Evolutionary conservation across 495 filamentous ascomycete genomes (phyloP).

Genomic region (Bombardia bombarda): DNA sequence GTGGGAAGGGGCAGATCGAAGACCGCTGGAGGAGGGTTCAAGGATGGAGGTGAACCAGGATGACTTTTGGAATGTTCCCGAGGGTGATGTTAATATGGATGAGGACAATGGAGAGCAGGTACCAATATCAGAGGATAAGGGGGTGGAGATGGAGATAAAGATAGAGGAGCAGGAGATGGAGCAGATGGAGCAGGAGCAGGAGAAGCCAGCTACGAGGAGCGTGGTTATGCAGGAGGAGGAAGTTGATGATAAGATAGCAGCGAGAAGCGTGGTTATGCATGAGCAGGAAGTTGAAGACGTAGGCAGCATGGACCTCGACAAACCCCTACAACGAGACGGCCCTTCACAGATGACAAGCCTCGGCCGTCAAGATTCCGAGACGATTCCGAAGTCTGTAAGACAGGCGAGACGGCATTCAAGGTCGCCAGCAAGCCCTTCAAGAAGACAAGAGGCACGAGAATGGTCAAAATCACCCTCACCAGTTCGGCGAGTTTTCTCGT

Average conservation of each 20-base stretch:
- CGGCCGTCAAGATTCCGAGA: slow-evolving; percentile 27
- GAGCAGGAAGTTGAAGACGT: neutral
- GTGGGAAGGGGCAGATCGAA: slow-evolving; percentile 48
- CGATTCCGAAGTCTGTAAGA: slow-evolving; percentile 21
- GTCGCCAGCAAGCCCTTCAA: neutral
- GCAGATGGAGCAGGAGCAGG: neutral
- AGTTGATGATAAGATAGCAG: neutral
- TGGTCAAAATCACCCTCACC: slow-evolving; percentile 17
- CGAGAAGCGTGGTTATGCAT: neutral
- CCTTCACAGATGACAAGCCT: slow-evolving; percentile 7
- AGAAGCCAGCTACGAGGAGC: neutral
- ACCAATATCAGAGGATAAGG: neutral
- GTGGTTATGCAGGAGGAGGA: slow-evolving; percentile 1
- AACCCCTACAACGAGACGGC: neutral
- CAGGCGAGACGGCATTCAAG: slow-evolving; percentile 5
- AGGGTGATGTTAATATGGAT: neutral
- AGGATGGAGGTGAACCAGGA: slow-evolving; percentile 7
- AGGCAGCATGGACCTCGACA: neutral
- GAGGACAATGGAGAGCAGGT: neutral
- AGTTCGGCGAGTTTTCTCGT: slow-evolving; percentile 23
- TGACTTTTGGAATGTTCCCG: slow-evolving; percentile 12
- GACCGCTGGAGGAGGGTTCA: slow-evolving; percentile 17
- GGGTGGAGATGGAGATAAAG: slow-evolving; percentile 4
- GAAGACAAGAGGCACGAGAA: slow-evolving; percentile 10
- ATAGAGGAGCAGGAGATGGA: neutral